Base-by-base conservation (phyloP, 2,329 filamentous ascomycete species). In the Phaeosphaeriaceae sp. region DNA sequence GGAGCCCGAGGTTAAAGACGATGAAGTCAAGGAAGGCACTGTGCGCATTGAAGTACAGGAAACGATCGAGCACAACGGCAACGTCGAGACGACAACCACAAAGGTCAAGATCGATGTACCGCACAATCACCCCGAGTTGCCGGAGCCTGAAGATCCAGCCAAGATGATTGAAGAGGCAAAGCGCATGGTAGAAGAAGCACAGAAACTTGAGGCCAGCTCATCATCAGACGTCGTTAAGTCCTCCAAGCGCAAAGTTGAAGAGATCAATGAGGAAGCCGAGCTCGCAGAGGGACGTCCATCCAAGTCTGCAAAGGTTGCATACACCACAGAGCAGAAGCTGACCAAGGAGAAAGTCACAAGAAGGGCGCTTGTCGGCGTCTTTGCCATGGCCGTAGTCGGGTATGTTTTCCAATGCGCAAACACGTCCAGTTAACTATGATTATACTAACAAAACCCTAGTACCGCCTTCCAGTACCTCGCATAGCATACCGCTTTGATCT, bases 341-440 rank as follows among this genome's bases (percentile, higher is more conserved):
- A 87, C 87, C 74, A 92, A 91, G 77, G 88, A 95, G 76, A 89
- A 87, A 67, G 90, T 97, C 59, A 87, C 90, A 76, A 90, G 87
- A 74, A 85, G 92, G 68, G 91, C 94, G 38, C 79, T 96, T 53
- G 82, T 96, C 56, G 93, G 94, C 50, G 84, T 97, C 44, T 90
- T 87, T 55, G 91, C 91, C 49, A 94, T 90, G 38, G 82, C 97
- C 71, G 90, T 90, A 48, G 83, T 97, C 73, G 92, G 92, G 94
- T 97, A 84, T 79, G 92, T 88, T 13, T 26, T 37, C 21, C 20
- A 18, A 16, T 20, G 11, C 21, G 9, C n/a, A n/a, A 21, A 12
- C 23, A 23, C 13, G 12, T 12, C 18, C 18, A 39, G 8, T 21
- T 20, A 30, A 37, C 33, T 33, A 37, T 11, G 41, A 37, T 30